These are phyloP conservation scores for Kwoniella sp. DNA, from an alignment of 768 basidiomycete genomes.

Conservation along the genomic window DNA sequence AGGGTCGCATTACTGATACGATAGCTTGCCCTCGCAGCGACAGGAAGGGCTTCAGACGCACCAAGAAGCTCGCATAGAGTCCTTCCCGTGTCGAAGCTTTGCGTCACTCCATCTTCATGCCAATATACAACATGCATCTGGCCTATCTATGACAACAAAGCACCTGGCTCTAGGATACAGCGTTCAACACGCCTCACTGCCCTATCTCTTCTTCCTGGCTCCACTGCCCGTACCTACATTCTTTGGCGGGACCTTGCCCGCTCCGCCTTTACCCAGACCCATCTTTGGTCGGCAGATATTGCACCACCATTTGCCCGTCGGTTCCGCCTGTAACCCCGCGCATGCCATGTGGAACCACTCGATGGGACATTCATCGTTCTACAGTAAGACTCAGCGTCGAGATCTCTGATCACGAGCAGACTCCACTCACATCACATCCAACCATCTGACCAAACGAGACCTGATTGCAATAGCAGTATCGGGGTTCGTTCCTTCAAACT, in stretches of 20 bases:
- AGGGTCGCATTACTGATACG: neutral
- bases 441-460: constrained; percentile 49
- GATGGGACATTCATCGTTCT: constrained; percentile 48
- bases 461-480: constrained; percentile 47
- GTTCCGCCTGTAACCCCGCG: constrained; percentile 27
- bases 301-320: constrained; percentile 46
- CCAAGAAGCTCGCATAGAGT: constrained; percentile 41
- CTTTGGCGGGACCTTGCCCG: constrained; percentile 9
- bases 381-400: neutral
- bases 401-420: neutral
- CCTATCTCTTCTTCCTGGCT: constrained; percentile 4
- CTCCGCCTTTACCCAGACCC: constrained; percentile 24
- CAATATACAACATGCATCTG: constrained; percentile 1
- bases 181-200: neutral
- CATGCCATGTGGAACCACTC: constrained; percentile 49
- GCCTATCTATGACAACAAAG: too few species aligned
- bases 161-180: too few species aligned
- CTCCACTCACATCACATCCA: constrained; percentile 43
- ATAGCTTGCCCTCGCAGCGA: too few species aligned
- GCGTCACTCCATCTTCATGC: neutral
- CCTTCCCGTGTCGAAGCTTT: too few species aligned
- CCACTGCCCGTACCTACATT: neutral
- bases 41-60: constrained; percentile 34
- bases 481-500: constrained; percentile 39
- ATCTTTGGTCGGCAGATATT: constrained; percentile 32